These are phyloP conservation scores for Schizochytrium sp. DNA, from an alignment of 108 stramenopile genomes.

Conservation along the genomic window DNA sequence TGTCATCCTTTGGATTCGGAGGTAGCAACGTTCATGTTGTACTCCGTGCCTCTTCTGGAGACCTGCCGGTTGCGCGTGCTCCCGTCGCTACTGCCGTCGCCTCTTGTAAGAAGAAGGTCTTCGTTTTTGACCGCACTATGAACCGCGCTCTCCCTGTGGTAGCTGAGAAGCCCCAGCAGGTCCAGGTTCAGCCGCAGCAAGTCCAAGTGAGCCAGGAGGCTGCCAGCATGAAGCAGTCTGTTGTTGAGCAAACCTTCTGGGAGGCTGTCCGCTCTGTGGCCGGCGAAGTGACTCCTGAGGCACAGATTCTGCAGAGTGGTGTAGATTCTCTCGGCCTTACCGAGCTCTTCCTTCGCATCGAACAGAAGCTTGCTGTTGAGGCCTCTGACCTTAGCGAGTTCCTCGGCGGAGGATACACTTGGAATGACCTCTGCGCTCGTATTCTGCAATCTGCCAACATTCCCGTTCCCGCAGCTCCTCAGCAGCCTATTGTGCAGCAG, in stretches of 20 bases:
- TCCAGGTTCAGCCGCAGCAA: neutral
- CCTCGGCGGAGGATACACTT: slow-evolving; percentile 43
- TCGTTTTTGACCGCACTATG: slow-evolving; percentile 46
- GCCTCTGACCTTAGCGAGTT: slow-evolving; percentile 38
- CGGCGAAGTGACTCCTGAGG: slow-evolving; percentile 23
- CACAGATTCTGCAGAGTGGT: slow-evolving; percentile 44
- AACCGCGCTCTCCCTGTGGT: neutral
- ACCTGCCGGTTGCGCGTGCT: neutral
- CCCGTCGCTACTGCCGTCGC: slow-evolving; percentile 8
- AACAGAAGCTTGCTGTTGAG: slow-evolving; percentile 46
- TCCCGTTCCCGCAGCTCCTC: neutral
- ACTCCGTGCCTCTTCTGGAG: neutral
- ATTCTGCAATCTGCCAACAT: slow-evolving; percentile 29
- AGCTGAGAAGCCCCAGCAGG: neutral
- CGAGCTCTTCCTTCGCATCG: slow-evolving; percentile 54
- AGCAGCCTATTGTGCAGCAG: neutral
- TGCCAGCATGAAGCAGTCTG: slow-evolving; percentile 30
- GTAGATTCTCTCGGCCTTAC: slow-evolving; percentile 57
- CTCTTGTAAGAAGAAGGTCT: neutral
- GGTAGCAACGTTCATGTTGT: slow-evolving; percentile 55
- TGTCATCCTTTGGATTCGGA: slow-evolving; percentile 61
- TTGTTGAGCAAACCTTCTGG: slow-evolving; percentile 30
- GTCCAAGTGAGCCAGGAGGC: neutral
- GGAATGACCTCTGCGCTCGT: neutral
- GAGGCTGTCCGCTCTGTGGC: slow-evolving; percentile 44